Evolutionary conservation across 2,329 filamentous ascomycete genomes (phyloP).

Genomic region (Trichothecium roseum): DNA sequence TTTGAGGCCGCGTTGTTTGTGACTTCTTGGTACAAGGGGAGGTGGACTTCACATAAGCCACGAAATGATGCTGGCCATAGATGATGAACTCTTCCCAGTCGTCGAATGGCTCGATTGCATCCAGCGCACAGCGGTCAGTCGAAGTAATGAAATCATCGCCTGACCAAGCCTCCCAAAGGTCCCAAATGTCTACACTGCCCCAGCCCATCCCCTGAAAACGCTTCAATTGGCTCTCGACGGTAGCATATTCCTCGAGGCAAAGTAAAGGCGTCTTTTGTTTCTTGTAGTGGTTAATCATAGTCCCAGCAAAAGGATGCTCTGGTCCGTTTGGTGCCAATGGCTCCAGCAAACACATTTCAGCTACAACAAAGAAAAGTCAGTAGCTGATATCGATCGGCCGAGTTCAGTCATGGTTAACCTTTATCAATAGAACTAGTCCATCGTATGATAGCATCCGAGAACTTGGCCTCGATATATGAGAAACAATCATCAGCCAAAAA

Average conservation of each 20-base stretch:
- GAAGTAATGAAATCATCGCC: constrained; percentile 53
- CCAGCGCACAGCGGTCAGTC: constrained; percentile 49
- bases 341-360: constrained; percentile 78
- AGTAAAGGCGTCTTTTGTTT: constrained; percentile 73
- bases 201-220: constrained; percentile 66
- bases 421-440: constrained; percentile 67
- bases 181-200: constrained; percentile 49
- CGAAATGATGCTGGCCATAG: constrained; percentile 75
- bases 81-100: constrained; percentile 93
- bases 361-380: constrained; percentile 27
- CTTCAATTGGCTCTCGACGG: constrained; percentile 49
- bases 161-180: constrained; percentile 77
- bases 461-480: constrained; percentile 73
- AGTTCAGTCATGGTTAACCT: constrained; percentile 33
- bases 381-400: background rate
- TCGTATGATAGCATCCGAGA: constrained; percentile 61
- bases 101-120: constrained; percentile 74
- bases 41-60: constrained; percentile 48
- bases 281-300: constrained; percentile 75
- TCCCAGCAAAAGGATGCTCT: constrained; percentile 72
- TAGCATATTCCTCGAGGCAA: constrained; percentile 61
- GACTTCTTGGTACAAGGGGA: no score
- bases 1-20: no score
- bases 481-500: constrained; percentile 87
- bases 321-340: constrained; percentile 73